Evolutionary conservation across 1,284 basidiomycete species (phyloP).

Genomic region (Xerocomus amazonicus): DNA sequence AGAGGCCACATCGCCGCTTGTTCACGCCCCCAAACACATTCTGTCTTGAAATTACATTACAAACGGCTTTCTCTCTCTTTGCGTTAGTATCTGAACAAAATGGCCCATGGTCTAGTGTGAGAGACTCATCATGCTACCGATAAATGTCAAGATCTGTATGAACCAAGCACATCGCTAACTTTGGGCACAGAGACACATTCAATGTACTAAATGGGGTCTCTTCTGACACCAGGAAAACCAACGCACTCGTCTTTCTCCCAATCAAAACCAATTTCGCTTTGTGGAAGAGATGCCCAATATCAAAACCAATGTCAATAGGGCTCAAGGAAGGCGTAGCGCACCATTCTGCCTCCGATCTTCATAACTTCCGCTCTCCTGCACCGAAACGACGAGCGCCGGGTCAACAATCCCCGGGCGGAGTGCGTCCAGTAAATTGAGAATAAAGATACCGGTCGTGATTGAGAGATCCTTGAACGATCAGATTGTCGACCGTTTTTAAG

Average conservation of each 20-base stretch:
- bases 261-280: slow-evolving; percentile 94
- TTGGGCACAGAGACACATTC: background rate
- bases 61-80: no score
- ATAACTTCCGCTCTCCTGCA: slow-evolving; percentile 66
- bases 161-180: no score
- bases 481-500: slow-evolving; percentile 61
- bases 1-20: no score
- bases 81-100: no score
- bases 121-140: slow-evolving; percentile 66
- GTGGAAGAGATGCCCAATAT: no score
- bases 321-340: slow-evolving; percentile 35
- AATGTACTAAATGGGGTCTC: slow-evolving; percentile 81
- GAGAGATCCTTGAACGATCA: slow-evolving; percentile 93
- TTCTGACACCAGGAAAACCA: slow-evolving; percentile 98
- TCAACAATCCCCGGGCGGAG: slow-evolving; percentile 96
- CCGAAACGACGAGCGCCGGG: slow-evolving; percentile 71
- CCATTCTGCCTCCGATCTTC: slow-evolving; percentile 94
- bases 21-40: no score
- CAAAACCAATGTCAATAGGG: no score
- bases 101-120: slow-evolving; percentile 30
- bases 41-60: no score
- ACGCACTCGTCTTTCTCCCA: slow-evolving; percentile 92
- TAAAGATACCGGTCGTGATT: slow-evolving; percentile 89
- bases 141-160: slow-evolving; percentile 64
- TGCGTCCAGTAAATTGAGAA: slow-evolving; percentile 90